Evolutionary conservation across 1,139 yeast species (phyloP).

Genomic region (Suzukiozyma palmioleophila): DNA sequence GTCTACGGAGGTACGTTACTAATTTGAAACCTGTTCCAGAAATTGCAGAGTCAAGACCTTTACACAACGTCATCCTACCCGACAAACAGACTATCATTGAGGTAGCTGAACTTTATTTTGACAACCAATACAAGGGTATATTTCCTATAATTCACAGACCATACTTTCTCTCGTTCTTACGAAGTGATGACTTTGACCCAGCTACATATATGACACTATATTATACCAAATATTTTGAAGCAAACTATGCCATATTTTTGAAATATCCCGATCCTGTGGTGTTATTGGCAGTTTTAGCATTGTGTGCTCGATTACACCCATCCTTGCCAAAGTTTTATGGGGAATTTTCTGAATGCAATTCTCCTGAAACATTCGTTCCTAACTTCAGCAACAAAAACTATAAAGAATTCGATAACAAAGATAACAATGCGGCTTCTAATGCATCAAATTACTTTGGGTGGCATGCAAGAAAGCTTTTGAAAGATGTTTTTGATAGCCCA

Average conservation of each 20-base stretch:
- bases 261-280: slow-evolving; percentile 28
- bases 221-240: slow-evolving; percentile 11
- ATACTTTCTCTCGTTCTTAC: slow-evolving; percentile 21
- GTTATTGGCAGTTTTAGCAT: slow-evolving; percentile 28
- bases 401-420: slow-evolving; percentile 2
- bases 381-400: slow-evolving; percentile 2
- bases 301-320: slow-evolving; percentile 32
- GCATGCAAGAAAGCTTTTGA: slow-evolving; percentile 28
- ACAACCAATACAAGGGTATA: slow-evolving; percentile 31
- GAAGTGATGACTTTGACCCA: slow-evolving; percentile 24
- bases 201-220: slow-evolving; percentile 21
- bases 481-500: slow-evolving; percentile 34
- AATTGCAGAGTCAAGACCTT: background rate
- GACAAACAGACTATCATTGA: slow-evolving; percentile 20
- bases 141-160: slow-evolving; percentile 32
- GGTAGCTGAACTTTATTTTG: slow-evolving; percentile 25
- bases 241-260: slow-evolving; percentile 13
- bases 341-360: slow-evolving; percentile 20
- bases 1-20: background rate
- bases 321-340: slow-evolving; percentile 26
- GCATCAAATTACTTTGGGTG: slow-evolving; percentile 37
- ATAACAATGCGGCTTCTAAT: slow-evolving; percentile 17
- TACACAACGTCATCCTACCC: slow-evolving; percentile 17
- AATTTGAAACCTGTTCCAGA: slow-evolving; percentile 1
- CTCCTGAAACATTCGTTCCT: slow-evolving; percentile 25